Conservation (phyloP, 768 basidiomycete genomes). For the Stropharia rugosoannulata region DNA sequence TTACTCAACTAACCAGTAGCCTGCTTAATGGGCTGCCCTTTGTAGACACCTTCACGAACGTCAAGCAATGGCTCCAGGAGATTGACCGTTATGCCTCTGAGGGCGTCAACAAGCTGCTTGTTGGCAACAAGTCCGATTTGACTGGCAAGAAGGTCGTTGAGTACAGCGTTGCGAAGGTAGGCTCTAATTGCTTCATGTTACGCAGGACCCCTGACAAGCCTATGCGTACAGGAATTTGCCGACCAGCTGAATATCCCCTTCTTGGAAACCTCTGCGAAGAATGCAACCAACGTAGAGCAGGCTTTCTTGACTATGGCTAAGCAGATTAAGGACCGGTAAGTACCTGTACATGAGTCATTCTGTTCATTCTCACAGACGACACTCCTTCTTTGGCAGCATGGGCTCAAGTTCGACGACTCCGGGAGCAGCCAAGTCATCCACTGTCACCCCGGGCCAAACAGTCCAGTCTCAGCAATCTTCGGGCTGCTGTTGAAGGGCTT, state of each 20-base stretch:
- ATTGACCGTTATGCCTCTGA: slow-evolving; percentile 97
- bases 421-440: slow-evolving; percentile 77
- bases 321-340: slow-evolving; percentile 89
- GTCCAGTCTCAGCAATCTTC: slow-evolving; percentile 73
- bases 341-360: not conserved
- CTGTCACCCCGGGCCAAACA: slow-evolving; percentile 81
- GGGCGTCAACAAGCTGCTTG: slow-evolving; percentile 96
- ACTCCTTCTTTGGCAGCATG: slow-evolving; percentile 54
- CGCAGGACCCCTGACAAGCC: not conserved
- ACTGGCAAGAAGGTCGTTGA: slow-evolving; percentile 96
- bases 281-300: slow-evolving; percentile 97
- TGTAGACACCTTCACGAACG: slow-evolving; percentile 89
- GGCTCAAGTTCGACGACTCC: slow-evolving; percentile 77
- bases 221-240: slow-evolving; percentile 74
- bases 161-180: slow-evolving; percentile 82
- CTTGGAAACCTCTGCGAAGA: slow-evolving; percentile 99
- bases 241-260: slow-evolving; percentile 93
- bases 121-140: slow-evolving; percentile 99
- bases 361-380: not conserved
- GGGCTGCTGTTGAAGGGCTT: slow-evolving; percentile 71
- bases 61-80: slow-evolving; percentile 94
- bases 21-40: not conserved
- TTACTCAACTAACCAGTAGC: not conserved
- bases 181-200: slow-evolving; percentile 4
- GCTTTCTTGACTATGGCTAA: slow-evolving; percentile 99